Percentiles rank a stretch among this genome's conserved stretches.
These are phyloP conservation scores for Graphilbum fragrans DNA, from an alignment of 2,329 filamentous ascomycete species.

Conservation along the genomic window DNA sequence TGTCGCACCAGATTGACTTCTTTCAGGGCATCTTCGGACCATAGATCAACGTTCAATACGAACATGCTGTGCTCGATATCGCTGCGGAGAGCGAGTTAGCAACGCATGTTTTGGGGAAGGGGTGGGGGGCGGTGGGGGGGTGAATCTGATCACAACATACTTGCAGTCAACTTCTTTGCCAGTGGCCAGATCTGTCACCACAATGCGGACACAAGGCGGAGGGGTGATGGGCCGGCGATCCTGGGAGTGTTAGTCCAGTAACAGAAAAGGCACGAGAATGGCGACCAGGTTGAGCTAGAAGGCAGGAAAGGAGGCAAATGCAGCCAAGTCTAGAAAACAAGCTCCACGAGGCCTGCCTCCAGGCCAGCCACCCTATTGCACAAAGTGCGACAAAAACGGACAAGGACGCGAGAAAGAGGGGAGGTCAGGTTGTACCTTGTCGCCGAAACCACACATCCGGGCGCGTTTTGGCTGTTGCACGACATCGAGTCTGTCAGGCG, in stretches of 20 bases:
- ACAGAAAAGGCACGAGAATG: background rate
- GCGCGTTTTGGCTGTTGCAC: conserved; percentile 86
- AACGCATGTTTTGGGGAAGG: background rate
- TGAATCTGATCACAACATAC: conserved; percentile 32
- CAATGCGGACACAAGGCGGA: conserved; percentile 77
- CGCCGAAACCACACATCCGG: conserved; percentile 97
- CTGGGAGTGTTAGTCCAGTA: conserved; percentile 28
- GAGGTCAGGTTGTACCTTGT: conserved; percentile 55
- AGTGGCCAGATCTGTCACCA: conserved; percentile 62
- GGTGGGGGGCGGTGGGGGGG: background rate
- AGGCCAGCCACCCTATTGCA: too few relatives aligned
- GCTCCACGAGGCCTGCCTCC: too few relatives aligned
- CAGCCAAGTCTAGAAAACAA: too few relatives aligned
- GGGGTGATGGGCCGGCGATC: conserved; percentile 93
- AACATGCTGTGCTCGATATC: conserved; percentile 42
- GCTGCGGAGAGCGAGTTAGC: conserved; percentile 27
- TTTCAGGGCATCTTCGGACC: conserved; percentile 51
- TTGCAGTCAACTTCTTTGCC: conserved; percentile 75
- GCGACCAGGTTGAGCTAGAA: too few relatives aligned
- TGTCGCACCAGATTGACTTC: conserved; percentile 57
- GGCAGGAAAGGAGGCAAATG: background rate
- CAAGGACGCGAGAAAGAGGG: conserved; percentile 3
- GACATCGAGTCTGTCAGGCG: conserved; percentile 50
- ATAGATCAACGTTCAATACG: conserved; percentile 55
- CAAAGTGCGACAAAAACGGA: background rate